Conservation (phyloP, 2,329 filamentous ascomycete genomes). For the Stemphylium beticola region DNA sequence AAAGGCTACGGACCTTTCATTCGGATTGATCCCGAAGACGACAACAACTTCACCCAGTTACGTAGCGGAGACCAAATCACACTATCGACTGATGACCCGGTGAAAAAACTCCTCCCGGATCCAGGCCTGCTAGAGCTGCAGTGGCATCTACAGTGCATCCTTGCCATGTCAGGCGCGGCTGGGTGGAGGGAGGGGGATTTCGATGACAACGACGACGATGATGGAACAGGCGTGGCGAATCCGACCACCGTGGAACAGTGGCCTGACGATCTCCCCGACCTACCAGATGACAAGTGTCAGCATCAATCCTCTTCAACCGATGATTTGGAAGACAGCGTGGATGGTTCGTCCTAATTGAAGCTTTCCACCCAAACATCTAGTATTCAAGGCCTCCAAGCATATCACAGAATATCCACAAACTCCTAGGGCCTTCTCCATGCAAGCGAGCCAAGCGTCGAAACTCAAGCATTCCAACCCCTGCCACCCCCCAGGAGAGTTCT, state of each 20-base stretch:
- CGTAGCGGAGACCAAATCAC: constrained; percentile 21
- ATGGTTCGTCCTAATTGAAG: constrained; percentile 15
- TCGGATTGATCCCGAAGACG: background rate
- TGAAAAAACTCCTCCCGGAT: constrained; percentile 22
- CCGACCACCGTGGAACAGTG: constrained; percentile 4
- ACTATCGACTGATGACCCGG: constrained; percentile 23
- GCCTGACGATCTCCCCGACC: constrained; percentile 9
- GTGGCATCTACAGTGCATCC: constrained; percentile 26
- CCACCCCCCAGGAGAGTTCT: background rate
- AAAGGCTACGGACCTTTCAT: background rate
- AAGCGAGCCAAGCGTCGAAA: constrained; percentile 4
- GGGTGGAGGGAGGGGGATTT: constrained; percentile 23
- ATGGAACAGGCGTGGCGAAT: constrained; percentile 1
- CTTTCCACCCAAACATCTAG: background rate
- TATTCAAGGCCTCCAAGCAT: background rate
- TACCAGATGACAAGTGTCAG: constrained; percentile 4
- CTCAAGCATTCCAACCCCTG: background rate
- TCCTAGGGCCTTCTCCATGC: background rate
- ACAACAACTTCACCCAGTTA: background rate
- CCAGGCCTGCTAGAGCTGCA: constrained; percentile 24
- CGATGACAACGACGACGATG: constrained; percentile 8
- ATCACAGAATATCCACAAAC: background rate
- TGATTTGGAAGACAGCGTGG: constrained; percentile 10
- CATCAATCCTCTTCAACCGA: constrained; percentile 6
- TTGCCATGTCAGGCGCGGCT: constrained; percentile 27